Conservation (phyloP, 257 asterid genomes). For the Ilex aquifolium region DNA sequence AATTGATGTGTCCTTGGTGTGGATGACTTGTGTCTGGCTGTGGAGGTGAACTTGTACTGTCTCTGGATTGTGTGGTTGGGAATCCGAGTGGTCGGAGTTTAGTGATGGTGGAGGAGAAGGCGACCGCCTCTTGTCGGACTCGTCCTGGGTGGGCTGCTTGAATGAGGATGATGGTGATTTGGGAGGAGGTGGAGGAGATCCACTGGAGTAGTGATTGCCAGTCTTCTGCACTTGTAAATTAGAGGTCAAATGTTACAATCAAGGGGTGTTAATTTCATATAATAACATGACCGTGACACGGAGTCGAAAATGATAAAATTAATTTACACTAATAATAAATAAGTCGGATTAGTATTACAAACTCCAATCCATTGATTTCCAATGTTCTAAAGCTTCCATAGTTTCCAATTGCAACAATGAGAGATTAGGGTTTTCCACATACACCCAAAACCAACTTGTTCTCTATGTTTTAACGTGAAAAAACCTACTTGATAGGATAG, state of each 20-base stretch:
- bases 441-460: too few species aligned
- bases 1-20: slow-evolving; percentile 31
- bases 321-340: too few species aligned
- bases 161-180: slow-evolving; percentile 20
- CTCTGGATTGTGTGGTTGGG: slow-evolving; percentile 31
- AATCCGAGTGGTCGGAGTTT: slow-evolving; percentile 12
- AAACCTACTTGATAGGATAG: too few species aligned
- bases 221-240: not conserved
- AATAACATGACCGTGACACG: too few species aligned
- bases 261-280: too few species aligned
- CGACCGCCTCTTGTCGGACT: slow-evolving; percentile 31
- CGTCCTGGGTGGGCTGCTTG: slow-evolving; percentile 19
- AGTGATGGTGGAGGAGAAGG: slow-evolving; percentile 25
- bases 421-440: too few species aligned
- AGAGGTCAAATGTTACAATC: too few species aligned
- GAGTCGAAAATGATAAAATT: too few species aligned
- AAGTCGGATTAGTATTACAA: not conserved
- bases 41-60: slow-evolving; percentile 42
- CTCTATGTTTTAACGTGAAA: too few species aligned
- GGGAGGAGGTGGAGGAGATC: slow-evolving; percentile 22
- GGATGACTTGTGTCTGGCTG: slow-evolving; percentile 28
- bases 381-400: too few species aligned
- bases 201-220: not conserved
- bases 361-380: too few species aligned
- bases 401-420: too few species aligned